phyloP scores from a whole-genome alignment of 108 stramenopile species.

The Cylindrotheca fusiformis region DNA sequence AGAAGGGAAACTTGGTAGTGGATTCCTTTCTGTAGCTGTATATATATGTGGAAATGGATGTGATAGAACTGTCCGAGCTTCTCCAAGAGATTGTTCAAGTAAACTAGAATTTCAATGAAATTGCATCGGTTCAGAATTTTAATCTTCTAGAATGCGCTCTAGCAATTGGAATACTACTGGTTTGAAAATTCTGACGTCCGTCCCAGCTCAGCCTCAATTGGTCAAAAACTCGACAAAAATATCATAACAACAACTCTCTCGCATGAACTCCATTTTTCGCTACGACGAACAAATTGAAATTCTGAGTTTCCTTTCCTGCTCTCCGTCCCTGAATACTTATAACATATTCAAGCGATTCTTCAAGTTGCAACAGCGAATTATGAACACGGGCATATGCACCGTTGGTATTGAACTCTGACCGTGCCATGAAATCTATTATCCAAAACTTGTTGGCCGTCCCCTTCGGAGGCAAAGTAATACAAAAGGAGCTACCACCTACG shows the following conservation, averaged over 20 bases:
- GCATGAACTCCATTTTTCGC: conserved; percentile 8
- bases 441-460: conserved; percentile 27
- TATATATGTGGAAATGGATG: too few relatives aligned
- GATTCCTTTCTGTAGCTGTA: too few relatives aligned
- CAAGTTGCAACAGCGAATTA: conserved; percentile 16
- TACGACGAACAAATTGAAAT: conserved; percentile 11
- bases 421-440: conserved; percentile 15
- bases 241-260: conserved; percentile 3
- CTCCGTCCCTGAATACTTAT: not conserved
- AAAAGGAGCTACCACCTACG: conserved; percentile 1
- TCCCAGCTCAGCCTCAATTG: too few relatives aligned
- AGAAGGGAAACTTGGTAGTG: too few relatives aligned
- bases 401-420: conserved; percentile 3
- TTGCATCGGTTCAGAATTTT: too few relatives aligned
- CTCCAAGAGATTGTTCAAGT: too few relatives aligned
- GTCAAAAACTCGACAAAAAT: too few relatives aligned
- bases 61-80: too few relatives aligned
- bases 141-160: too few relatives aligned
- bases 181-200: too few relatives aligned
- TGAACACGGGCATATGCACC: conserved; percentile 29
- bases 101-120: too few relatives aligned
- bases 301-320: not conserved
- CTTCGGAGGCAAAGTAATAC: conserved; percentile 24
- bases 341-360: conserved; percentile 16
- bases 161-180: too few relatives aligned